A percentile compares a stretch with the other conserved stretches of the same genome.
phyloP scores from a whole-genome alignment of 345 rosid genomes.

The Viola odorata region DNA sequence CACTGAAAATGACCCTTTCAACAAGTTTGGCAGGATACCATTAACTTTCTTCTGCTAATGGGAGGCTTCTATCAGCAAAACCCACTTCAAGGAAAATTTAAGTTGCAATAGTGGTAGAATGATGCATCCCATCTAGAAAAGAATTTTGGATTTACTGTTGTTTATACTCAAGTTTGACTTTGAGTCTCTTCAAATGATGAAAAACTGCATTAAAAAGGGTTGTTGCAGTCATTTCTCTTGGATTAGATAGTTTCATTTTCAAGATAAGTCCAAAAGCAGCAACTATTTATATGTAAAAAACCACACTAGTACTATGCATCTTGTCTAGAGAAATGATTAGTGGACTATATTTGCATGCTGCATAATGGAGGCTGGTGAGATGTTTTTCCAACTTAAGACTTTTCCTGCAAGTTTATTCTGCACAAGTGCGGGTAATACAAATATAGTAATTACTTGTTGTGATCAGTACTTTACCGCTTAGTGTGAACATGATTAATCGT shows the following conservation, averaged over 20 bases:
- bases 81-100: conserved; percentile 19
- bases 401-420: conserved; percentile 1
- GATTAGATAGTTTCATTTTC: neutral
- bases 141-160: neutral
- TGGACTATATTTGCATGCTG: conserved; percentile 17
- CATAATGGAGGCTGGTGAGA: conserved; percentile 30
- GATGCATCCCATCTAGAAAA: conserved; percentile 26
- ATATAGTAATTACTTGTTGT: neutral
- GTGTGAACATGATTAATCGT: no score
- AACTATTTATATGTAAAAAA: neutral
- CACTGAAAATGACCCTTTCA: conserved; percentile 32
- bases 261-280: conserved; percentile 4
- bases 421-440: neutral
- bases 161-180: conserved; percentile 31
- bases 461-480: no score
- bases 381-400: conserved; percentile 7
- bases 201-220: conserved; percentile 7
- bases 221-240: conserved; percentile 1
- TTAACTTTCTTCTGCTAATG: conserved; percentile 6
- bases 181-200: conserved; percentile 18
- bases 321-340: conserved; percentile 4
- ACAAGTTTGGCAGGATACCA: conserved; percentile 47
- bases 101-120: conserved; percentile 20
- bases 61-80: conserved; percentile 6
- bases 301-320: no score